Evolutionary conservation across 257 asterid species (phyloP).

Genomic region (Hygrophila difformis): DNA sequence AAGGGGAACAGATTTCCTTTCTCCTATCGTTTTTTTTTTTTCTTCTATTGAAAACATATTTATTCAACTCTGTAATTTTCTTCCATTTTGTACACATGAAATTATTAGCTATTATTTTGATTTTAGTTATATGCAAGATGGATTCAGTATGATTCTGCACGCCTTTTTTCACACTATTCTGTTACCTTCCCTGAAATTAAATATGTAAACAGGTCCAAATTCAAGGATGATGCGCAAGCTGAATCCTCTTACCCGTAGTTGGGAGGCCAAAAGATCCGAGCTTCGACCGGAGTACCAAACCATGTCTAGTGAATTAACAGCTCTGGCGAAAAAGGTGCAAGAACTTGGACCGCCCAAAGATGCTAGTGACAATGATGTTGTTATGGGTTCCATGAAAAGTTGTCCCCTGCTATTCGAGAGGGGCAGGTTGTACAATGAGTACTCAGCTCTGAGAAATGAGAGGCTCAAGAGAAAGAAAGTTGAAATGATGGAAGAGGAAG

Average conservation of each 20-base stretch:
- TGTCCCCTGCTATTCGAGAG: conserved; percentile 70
- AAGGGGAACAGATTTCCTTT: too few relatives aligned
- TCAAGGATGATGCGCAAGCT: too few relatives aligned
- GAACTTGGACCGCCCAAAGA: conserved; percentile 28
- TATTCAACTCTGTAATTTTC: too few relatives aligned
- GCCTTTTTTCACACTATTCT: background rate
- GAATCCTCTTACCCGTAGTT: too few relatives aligned
- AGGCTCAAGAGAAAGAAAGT: conserved; percentile 79
- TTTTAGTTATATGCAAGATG: too few relatives aligned
- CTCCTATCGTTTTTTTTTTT: too few relatives aligned
- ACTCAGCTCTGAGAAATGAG: conserved; percentile 77
- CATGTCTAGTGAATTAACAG: conserved; percentile 63
- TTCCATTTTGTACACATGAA: too few relatives aligned
- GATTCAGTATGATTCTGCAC: background rate
- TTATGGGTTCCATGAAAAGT: too few relatives aligned
- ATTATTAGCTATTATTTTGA: too few relatives aligned
- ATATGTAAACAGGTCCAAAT: conserved; percentile 33
- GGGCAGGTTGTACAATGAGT: conserved; percentile 78
- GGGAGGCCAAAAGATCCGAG: conserved; percentile 31
- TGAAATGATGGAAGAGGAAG: too few relatives aligned
- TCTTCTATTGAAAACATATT: too few relatives aligned
- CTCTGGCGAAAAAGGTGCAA: conserved; percentile 63
- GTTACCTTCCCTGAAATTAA: background rate
- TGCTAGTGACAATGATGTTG: conserved; percentile 1
- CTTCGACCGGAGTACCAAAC: conserved; percentile 67